Evolutionary conservation across 108 stramenopile genomes (phyloP).

Genomic region (Nitzschia palea): DNA sequence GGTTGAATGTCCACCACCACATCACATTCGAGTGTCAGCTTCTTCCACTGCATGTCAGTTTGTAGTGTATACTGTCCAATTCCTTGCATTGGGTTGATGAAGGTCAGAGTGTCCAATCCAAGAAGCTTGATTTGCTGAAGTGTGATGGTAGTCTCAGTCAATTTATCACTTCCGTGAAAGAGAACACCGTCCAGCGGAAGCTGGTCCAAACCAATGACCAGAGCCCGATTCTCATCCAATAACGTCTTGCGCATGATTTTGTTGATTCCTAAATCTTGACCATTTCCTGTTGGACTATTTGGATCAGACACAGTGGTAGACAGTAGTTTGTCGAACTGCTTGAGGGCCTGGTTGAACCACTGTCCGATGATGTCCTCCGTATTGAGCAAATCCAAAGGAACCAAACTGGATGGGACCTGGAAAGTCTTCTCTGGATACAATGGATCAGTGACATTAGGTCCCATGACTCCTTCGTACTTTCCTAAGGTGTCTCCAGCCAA

Average conservation of each 20-base stretch:
- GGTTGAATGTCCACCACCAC: constrained; percentile 38
- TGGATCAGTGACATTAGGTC: background rate
- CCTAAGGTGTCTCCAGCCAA: constrained; percentile 13
- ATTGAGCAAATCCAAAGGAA: constrained; percentile 2
- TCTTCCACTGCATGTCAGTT: constrained; percentile 53
- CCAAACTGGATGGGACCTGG: background rate
- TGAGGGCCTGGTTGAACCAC: constrained; percentile 26
- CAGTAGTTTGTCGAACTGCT: constrained; percentile 19
- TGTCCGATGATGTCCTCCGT: constrained; percentile 7
- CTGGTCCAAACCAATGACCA: constrained; percentile 28
- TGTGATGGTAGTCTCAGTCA: constrained; percentile 61
- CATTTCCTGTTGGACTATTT: background rate
- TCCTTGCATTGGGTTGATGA: constrained; percentile 48
- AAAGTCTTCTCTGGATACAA: constrained; percentile 8
- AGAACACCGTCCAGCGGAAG: constrained; percentile 29
- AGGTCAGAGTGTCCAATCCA: constrained; percentile 60
- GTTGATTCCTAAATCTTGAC: constrained; percentile 52
- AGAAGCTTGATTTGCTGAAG: constrained; percentile 42
- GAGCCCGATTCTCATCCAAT: constrained; percentile 39
- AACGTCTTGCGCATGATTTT: constrained; percentile 39
- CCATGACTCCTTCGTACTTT: background rate
- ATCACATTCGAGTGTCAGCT: constrained; percentile 53
- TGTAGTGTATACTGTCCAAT: constrained; percentile 64
- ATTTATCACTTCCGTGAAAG: constrained; percentile 55
- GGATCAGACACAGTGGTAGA: constrained; percentile 4